Percentiles rank a stretch among this genome's conserved stretches.
Conservation (phyloP, 2,329 filamentous ascomycete genomes). For the Aspergillus sp. region DNA sequence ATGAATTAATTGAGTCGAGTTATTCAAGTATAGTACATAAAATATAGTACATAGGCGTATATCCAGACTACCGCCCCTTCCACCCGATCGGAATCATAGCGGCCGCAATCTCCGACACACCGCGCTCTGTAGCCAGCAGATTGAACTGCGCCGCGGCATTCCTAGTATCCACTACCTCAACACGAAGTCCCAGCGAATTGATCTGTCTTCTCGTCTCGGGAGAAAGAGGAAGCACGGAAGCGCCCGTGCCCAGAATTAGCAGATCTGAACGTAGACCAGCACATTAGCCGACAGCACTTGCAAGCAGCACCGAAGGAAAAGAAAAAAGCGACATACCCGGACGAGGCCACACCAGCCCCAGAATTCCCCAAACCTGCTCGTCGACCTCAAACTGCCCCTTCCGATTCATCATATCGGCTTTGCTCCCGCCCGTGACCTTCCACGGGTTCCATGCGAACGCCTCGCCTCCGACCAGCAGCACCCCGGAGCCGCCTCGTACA, state of each 20-base stretch:
- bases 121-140: conserved; percentile 87
- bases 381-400: conserved; percentile 81
- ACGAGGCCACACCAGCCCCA: conserved; percentile 80
- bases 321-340: conserved; percentile 62
- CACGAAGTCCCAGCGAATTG: conserved; percentile 73
- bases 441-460: conserved; percentile 89
- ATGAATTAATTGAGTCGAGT: neutral
- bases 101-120: conserved; percentile 79
- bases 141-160: conserved; percentile 97
- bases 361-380: conserved; percentile 68
- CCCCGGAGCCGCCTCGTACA: conserved; percentile 67
- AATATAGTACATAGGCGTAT: neutral
- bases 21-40: neutral
- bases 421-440: conserved; percentile 47
- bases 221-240: conserved; percentile 71
- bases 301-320: conserved; percentile 3
- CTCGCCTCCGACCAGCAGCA: conserved; percentile 80
- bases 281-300: neutral
- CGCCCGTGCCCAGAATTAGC: conserved; percentile 82
- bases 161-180: conserved; percentile 87
- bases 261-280: conserved; percentile 15
- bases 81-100: conserved; percentile 85
- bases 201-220: conserved; percentile 71
- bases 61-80: conserved; percentile 47
- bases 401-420: conserved; percentile 61